Percentiles rank a stretch among this genome's conserved stretches.
phyloP scores from a whole-genome alignment of 495 filamentous ascomycete species.

The Penicillium antarcticum region DNA sequence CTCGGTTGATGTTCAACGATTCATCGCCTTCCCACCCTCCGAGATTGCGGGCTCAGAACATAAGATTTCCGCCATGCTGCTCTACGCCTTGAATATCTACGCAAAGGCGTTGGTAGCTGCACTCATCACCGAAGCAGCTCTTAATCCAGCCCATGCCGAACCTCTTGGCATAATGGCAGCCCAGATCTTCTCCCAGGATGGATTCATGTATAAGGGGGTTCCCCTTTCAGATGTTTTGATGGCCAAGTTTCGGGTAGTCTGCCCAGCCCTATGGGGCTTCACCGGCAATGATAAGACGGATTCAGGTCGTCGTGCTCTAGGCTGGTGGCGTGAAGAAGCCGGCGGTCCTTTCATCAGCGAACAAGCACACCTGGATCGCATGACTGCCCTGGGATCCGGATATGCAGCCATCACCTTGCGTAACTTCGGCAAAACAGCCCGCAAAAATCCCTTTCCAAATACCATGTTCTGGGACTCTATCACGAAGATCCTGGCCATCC shows the following conservation, averaged over 20 bases:
- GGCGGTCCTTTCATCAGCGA: constrained; percentile 56
- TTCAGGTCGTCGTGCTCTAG: constrained; percentile 63
- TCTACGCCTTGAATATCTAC: constrained; percentile 83
- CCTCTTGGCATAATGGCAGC: constrained; percentile 75
- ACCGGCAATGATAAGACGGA: constrained; percentile 72
- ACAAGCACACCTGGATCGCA: constrained; percentile 70
- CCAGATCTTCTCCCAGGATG: constrained; percentile 65
- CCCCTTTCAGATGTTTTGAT: constrained; percentile 82
- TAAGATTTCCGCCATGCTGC: constrained; percentile 64
- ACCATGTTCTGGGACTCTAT: constrained; percentile 76
- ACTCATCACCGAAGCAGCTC: constrained; percentile 69
- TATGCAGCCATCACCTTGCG: constrained; percentile 78
- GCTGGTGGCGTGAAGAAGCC: constrained; percentile 64
- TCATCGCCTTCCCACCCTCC: constrained; percentile 55
- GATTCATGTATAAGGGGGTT: constrained; percentile 65
- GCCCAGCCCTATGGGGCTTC: constrained; percentile 85
- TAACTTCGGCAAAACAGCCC: constrained; percentile 66
- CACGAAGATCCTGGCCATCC: constrained; percentile 69
- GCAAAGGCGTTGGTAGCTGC: constrained; percentile 74
- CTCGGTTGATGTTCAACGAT: constrained; percentile 63
- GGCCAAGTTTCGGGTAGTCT: constrained; percentile 77
- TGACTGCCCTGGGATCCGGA: constrained; percentile 81
- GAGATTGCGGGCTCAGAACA: constrained; percentile 51
- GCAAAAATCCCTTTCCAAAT: constrained; percentile 75
- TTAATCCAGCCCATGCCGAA: constrained; percentile 69